Percentiles rank a stretch among this genome's conserved stretches.
Conservation (phyloP, 1,284 basidiomycete genomes). For the Austropuccinia psidii region DNA sequence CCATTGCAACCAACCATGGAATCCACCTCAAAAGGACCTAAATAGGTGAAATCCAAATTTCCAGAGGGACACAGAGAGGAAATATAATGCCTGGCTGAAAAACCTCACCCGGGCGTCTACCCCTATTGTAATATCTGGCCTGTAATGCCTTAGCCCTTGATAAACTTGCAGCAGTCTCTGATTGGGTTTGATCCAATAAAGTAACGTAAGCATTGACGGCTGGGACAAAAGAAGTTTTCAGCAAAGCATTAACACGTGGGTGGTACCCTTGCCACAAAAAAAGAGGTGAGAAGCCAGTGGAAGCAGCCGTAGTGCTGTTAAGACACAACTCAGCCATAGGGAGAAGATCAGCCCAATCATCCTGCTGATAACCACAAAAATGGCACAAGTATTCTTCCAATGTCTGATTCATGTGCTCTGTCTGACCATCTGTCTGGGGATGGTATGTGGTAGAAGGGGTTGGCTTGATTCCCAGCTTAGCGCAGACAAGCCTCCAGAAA, state of each 20-base stretch:
- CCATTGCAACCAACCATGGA: neutral
- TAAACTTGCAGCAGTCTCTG: neutral
- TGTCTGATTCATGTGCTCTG: constrained; percentile 6
- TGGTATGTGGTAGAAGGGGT: neutral
- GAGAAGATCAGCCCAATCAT: constrained; percentile 2
- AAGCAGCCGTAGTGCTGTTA: constrained; percentile 5
- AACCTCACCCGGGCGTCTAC: neutral
- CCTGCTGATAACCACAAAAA: constrained; percentile 32
- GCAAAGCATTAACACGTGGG: neutral
- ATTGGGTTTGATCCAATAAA: neutral
- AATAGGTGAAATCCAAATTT: neutral
- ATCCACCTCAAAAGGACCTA: neutral
- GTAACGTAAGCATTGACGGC: neutral
- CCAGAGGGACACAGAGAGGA: neutral
- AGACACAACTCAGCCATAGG: constrained; percentile 30
- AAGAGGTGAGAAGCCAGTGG: constrained; percentile 30
- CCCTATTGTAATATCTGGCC: neutral
- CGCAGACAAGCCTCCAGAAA: neutral
- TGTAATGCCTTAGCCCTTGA: neutral
- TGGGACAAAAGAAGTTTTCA: neutral
- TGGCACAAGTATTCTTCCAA: constrained; percentile 13
- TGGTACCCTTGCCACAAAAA: neutral
- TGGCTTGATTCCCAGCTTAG: neutral
- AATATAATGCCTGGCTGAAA: neutral
- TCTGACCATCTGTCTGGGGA: constrained; percentile 14